Evolutionary conservation across 2,329 filamentous ascomycete genomes (phyloP).

Genomic region (Teratosphaeria destructans): DNA sequence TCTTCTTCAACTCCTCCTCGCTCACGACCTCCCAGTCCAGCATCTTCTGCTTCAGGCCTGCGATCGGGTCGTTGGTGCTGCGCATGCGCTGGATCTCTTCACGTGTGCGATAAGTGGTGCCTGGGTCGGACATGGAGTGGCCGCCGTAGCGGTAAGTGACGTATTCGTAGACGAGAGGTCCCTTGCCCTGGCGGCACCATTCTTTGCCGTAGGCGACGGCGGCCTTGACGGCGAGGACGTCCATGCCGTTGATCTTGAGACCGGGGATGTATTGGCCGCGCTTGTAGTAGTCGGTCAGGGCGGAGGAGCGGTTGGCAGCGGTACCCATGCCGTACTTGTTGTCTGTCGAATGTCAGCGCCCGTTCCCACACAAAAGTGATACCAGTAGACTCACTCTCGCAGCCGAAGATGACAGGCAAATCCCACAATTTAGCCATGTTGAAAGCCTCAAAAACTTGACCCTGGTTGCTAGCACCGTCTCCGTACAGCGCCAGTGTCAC

Average conservation of each 20-base stretch:
- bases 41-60: conserved; percentile 95
- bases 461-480: conserved; percentile 97
- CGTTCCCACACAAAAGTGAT: neutral
- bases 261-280: conserved; percentile 98
- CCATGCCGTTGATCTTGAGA: conserved; percentile 99
- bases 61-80: conserved; percentile 95
- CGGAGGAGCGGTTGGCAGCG: conserved; percentile 83
- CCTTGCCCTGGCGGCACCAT: conserved; percentile 71
- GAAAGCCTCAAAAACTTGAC: conserved; percentile 98
- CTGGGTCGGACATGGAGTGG: conserved; percentile 99
- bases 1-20: conserved; percentile 90
- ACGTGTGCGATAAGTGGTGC: conserved; percentile 94
- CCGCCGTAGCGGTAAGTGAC: conserved; percentile 99
- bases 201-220: conserved; percentile 91
- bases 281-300: conserved; percentile 99
- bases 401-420: conserved; percentile 87
- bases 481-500: conserved; percentile 86
- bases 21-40: conserved; percentile 85
- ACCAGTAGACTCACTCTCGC: conserved; percentile 64
- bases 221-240: conserved; percentile 94
- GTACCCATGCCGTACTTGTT: conserved; percentile 99
- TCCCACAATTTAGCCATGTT: conserved; percentile 99
- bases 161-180: conserved; percentile 93
- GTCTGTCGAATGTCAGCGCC: conserved; percentile 47
- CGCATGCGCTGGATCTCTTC: conserved; percentile 99